These are phyloP conservation scores for Astrothelium macrocarpum DNA, from an alignment of 495 filamentous ascomycete species.

Conservation along the genomic window DNA sequence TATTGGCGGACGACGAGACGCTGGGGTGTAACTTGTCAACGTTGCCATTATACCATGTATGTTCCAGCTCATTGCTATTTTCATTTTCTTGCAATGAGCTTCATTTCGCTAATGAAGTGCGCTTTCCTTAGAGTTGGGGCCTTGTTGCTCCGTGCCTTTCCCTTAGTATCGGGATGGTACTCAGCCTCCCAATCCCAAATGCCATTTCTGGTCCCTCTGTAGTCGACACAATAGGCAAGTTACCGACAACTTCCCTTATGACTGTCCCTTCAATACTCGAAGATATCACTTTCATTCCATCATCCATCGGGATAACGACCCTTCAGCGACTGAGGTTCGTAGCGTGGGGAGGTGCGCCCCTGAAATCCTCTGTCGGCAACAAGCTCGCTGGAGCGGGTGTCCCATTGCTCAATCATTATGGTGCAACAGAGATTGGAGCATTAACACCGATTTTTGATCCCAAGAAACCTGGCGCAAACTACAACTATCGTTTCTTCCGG, in stretches of 20 bases:
- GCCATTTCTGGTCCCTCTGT: slow-evolving; percentile 24
- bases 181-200: slow-evolving; percentile 28
- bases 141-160: slow-evolving; percentile 35
- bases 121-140: slow-evolving; percentile 26
- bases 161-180: slow-evolving; percentile 35
- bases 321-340: slow-evolving; percentile 35
- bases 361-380: slow-evolving; percentile 37
- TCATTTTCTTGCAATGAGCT: too few relatives aligned
- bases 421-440: slow-evolving; percentile 46
- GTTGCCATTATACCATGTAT: slow-evolving; percentile 34
- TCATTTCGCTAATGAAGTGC: slow-evolving; percentile 7
- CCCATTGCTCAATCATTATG: slow-evolving; percentile 44
- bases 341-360: slow-evolving; percentile 34
- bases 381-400: slow-evolving; percentile 44
- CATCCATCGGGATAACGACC: slow-evolving; percentile 19
- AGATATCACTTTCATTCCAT: slow-evolving; percentile 29
- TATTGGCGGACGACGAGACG: slow-evolving; percentile 26
- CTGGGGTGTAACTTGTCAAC: slow-evolving; percentile 35
- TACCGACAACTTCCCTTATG: slow-evolving; percentile 35
- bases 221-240: slow-evolving; percentile 20
- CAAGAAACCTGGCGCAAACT: slow-evolving; percentile 23
- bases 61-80: neutral
- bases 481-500: slow-evolving; percentile 34
- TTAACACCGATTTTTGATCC: slow-evolving; percentile 43
- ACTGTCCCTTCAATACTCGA: slow-evolving; percentile 41